phyloP scores from a whole-genome alignment of 2,329 filamentous ascomycete species.

The Clonostachys byssicola region DNA sequence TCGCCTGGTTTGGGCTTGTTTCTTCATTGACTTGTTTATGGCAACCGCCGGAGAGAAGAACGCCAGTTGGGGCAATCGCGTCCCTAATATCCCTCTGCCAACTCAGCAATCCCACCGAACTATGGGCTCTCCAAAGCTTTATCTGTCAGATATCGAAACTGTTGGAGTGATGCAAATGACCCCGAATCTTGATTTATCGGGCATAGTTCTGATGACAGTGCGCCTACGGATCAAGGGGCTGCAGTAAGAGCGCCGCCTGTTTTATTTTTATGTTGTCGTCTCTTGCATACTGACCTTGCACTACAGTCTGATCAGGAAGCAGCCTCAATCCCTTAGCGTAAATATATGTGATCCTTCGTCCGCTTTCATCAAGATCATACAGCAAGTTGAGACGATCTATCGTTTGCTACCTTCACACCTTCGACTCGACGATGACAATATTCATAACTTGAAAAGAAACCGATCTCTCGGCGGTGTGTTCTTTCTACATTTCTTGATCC shows the following conservation, averaged over 20 bases:
- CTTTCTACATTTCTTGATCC: conserved; percentile 14
- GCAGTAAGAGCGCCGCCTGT: conserved; percentile 4
- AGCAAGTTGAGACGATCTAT: conserved; percentile 11
- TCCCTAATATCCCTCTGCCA: conserved; percentile 11
- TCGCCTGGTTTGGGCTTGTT: conserved; percentile 15
- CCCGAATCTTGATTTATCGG: conserved; percentile 8
- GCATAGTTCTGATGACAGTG: conserved; percentile 8
- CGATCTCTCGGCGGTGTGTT: conserved; percentile 11
- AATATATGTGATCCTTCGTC: conserved; percentile 9
- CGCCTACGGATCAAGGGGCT: conserved; percentile 10
- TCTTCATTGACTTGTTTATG: conserved; percentile 10
- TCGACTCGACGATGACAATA: conserved; percentile 6
- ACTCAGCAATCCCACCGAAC: too few relatives aligned
- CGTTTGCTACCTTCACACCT: conserved; percentile 3
- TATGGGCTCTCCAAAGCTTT: neutral
- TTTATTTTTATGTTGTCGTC: too few relatives aligned
- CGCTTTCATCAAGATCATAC: conserved; percentile 9
- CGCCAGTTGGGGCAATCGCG: conserved; percentile 10
- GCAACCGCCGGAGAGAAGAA: conserved; percentile 12
- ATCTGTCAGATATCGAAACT: conserved; percentile 7
- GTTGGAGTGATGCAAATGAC: conserved; percentile 2
- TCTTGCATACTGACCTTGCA: too few relatives aligned
- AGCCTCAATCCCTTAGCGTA: conserved; percentile 2
- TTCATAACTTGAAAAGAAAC: conserved; percentile 10
- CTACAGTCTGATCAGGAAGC: conserved; percentile 10